phyloP scores from a whole-genome alignment of 805 yeast species.

The Pichia occidentalis region DNA sequence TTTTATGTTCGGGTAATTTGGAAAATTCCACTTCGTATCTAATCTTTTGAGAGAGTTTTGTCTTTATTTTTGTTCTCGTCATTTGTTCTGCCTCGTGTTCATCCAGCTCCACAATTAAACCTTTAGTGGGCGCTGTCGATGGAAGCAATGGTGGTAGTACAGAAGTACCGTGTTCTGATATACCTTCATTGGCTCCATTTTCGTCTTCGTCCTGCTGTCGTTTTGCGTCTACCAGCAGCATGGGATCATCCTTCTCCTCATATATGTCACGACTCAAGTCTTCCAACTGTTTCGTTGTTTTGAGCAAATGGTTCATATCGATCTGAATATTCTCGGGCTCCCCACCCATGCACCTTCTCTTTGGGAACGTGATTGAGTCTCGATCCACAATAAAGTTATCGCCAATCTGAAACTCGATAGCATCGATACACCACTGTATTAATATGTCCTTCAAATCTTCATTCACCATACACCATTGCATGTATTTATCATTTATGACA shows the following conservation, averaged over 20 bases:
- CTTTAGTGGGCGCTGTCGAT: too few species aligned
- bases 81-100: neutral
- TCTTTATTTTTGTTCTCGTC: neutral
- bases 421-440: slow-evolving; percentile 79
- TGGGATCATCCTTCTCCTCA: neutral
- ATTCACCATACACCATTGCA: slow-evolving; percentile 55
- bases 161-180: too few species aligned
- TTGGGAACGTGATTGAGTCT: slow-evolving; percentile 56
- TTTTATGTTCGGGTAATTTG: slow-evolving; percentile 23
- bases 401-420: slow-evolving; percentile 45
- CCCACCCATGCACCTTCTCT: slow-evolving; percentile 74
- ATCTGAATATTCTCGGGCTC: slow-evolving; percentile 39
- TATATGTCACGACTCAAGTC: slow-evolving; percentile 24
- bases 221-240: neutral
- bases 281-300: slow-evolving; percentile 30
- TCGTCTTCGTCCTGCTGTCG: neutral
- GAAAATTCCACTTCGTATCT: slow-evolving; percentile 17
- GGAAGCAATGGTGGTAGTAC: too few species aligned
- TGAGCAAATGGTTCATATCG: slow-evolving; percentile 37
- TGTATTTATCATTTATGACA: slow-evolving; percentile 58
- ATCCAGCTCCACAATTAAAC: neutral
- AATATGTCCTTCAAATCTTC: slow-evolving; percentile 55
- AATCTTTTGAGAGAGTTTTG: slow-evolving; percentile 13
- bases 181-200: neutral
- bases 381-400: slow-evolving; percentile 47